These are phyloP conservation scores for Murraya koenigii DNA, from an alignment of 345 rosid species.

Conservation along the genomic window DNA sequence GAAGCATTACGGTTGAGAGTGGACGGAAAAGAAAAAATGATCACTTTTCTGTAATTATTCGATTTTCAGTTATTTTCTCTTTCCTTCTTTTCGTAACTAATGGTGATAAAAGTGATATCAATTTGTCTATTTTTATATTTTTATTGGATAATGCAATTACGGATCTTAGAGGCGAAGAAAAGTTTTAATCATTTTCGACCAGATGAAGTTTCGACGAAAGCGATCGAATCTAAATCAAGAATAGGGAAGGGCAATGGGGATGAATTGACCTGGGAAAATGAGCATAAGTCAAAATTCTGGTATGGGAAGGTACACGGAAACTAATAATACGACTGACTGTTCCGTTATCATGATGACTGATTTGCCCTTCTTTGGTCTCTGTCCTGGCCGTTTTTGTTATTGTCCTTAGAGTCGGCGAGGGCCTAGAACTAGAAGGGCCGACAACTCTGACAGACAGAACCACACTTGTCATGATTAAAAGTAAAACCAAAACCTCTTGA, in stretches of 20 bases:
- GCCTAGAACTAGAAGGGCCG: not conserved
- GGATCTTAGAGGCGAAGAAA: conserved; percentile 24
- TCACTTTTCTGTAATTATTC: not conserved
- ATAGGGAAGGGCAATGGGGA: not conserved
- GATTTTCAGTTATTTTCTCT: not conserved
- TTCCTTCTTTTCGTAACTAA: not conserved
- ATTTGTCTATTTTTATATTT: not conserved
- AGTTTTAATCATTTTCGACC: not conserved
- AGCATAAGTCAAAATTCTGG: not conserved
- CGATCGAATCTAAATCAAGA: not conserved
- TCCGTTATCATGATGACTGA: not conserved
- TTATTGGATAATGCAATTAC: not conserved
- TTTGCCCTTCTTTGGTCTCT: not conserved
- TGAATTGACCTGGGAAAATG: not conserved
- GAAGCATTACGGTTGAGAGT: conserved; percentile 44
- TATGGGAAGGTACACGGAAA: not conserved
- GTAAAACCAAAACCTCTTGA: no score
- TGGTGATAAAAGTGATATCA: not conserved
- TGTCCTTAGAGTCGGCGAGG: not conserved
- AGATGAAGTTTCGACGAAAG: conserved; percentile 32
- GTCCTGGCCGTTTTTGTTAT: not conserved
- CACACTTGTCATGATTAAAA: no score
- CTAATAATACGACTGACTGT: not conserved
- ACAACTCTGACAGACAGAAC: not conserved
- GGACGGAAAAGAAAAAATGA: not conserved